A percentile compares a stretch with the other conserved stretches of the same genome.
phyloP scores from a whole-genome alignment of 192 early-diverging fungal species.

The Podochytrium sp. region DNA sequence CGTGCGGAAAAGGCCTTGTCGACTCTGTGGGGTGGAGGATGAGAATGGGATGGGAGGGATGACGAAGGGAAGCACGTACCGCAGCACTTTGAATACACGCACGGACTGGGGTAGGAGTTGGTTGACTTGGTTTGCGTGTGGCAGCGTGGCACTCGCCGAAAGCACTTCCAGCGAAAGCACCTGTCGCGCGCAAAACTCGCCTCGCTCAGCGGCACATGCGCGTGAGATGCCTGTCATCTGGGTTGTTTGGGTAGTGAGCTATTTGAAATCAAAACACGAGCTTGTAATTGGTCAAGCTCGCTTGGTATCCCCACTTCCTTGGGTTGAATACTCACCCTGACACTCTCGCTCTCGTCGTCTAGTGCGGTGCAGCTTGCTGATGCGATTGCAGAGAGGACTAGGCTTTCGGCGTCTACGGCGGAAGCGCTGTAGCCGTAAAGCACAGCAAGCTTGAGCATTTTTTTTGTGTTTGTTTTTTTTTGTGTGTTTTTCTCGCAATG shows the following conservation, averaged over 20 bases:
- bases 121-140: conserved; percentile 25
- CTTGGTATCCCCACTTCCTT: not conserved
- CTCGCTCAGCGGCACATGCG: conserved; percentile 30
- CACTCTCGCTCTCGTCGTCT: not conserved
- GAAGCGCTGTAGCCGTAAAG: conserved; percentile 10
- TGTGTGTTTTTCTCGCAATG: not conserved
- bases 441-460: conserved; percentile 6
- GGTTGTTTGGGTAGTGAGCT: not conserved
- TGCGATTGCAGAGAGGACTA: conserved; percentile 12
- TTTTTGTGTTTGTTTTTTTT: not conserved
- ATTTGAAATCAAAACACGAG: not conserved
- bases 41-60: not conserved
- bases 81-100: conserved; percentile 29
- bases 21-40: not conserved
- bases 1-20: conserved; percentile 47
- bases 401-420: not conserved
- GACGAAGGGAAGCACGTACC: not conserved
- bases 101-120: conserved; percentile 25
- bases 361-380: not conserved
- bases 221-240: conserved; percentile 50
- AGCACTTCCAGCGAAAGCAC: conserved; percentile 34
- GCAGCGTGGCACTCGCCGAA: not conserved
- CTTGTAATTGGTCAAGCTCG: not conserved
- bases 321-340: not conserved
- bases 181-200: conserved; percentile 37